Conservation (phyloP, 1,284 basidiomycete genomes). For the Austroboletus novae-zelandiae region DNA sequence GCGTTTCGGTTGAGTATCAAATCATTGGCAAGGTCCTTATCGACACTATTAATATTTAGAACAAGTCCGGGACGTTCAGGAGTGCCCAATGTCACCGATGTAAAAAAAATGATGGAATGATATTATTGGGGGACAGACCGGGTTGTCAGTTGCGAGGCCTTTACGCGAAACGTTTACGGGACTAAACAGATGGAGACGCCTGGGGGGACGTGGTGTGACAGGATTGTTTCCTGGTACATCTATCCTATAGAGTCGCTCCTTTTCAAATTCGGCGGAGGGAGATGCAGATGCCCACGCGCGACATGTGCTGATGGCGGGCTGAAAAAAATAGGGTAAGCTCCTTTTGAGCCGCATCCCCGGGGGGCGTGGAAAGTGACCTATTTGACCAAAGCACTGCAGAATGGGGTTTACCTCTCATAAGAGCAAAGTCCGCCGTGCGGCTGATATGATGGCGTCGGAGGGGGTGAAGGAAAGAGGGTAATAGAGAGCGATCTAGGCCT, state of each 20-base stretch:
- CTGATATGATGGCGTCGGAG: conserved; percentile 59
- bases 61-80: conserved; percentile 38
- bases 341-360: conserved; percentile 34
- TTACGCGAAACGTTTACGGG: conserved; percentile 69
- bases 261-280: conserved; percentile 6
- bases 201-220: conserved; percentile 73
- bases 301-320: conserved; percentile 1
- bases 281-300: background rate
- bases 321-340: conserved; percentile 55
- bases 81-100: conserved; percentile 32
- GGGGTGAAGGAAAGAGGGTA: conserved; percentile 9
- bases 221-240: conserved; percentile 60
- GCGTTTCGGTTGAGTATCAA: conserved; percentile 80
- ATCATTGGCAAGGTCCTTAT: conserved; percentile 58
- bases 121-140: conserved; percentile 30
- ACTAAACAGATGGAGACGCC: conserved; percentile 75
- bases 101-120: background rate
- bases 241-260: background rate
- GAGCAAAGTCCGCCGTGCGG: conserved; percentile 65
- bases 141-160: conserved; percentile 69
- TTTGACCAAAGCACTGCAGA: conserved; percentile 72
- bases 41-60: conserved; percentile 57
- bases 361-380: conserved; percentile 59
- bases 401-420: conserved; percentile 76
- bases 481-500: background rate